These are phyloP conservation scores for Hypoxylon perforatum DNA, from an alignment of 495 filamentous ascomycete genomes.

Conservation along the genomic window DNA sequence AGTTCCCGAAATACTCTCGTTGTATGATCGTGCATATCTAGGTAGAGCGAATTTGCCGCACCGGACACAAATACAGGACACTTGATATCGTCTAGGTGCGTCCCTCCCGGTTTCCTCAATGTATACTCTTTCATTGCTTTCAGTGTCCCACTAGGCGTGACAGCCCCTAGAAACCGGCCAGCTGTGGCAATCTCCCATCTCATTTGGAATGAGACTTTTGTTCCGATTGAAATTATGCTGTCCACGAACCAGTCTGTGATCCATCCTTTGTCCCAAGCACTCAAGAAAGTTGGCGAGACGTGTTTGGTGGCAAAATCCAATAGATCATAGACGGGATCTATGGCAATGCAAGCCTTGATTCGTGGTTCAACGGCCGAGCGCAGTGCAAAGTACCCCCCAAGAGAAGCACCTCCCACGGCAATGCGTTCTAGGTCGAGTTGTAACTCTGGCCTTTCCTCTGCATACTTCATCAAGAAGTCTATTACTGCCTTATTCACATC, in stretches of 20 bases:
- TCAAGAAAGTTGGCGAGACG: constrained; percentile 32
- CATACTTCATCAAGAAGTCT: too few relatives aligned
- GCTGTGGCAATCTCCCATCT: background rate
- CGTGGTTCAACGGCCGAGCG: too few relatives aligned
- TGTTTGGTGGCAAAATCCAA: constrained; percentile 44
- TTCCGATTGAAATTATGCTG: background rate
- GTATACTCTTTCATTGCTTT: background rate
- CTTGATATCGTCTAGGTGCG: background rate
- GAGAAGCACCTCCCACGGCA: too few relatives aligned
- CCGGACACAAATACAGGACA: constrained; percentile 41
- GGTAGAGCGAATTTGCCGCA: constrained; percentile 24
- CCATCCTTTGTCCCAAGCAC: background rate
- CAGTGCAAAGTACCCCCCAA: too few relatives aligned
- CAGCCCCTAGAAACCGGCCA: background rate
- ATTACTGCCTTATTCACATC: too few relatives aligned
- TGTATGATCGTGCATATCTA: constrained; percentile 23
- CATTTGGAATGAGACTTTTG: background rate
- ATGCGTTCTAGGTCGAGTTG: too few relatives aligned
- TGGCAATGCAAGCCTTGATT: too few relatives aligned
- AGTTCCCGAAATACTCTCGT: constrained; percentile 21
- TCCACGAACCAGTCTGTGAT: background rate
- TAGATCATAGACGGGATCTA: constrained; percentile 58
- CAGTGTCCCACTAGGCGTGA: background rate
- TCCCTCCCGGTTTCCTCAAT: background rate
- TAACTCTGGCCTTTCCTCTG: too few relatives aligned